Evolutionary conservation across 1,284 basidiomycete genomes (phyloP), one percentile per base, ranked within the genome.

Genomic region (Neolentinus lepideus): DNA sequence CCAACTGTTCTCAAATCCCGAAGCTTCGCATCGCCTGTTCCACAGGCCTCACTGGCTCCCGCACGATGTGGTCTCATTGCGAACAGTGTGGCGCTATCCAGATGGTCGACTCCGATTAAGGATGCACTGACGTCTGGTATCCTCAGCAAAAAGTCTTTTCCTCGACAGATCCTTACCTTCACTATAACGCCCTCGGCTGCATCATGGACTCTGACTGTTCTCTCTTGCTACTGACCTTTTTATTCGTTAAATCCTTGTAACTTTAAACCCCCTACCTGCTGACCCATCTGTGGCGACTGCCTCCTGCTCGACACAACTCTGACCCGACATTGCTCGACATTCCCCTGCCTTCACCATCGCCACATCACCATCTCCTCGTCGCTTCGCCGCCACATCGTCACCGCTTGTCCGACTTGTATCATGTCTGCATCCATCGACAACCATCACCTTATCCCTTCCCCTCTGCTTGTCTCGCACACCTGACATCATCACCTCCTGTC

Each of bases 41-140:
- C 14, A 58, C 71, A 16, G 69, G 70, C 54, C 63, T 63, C 43
- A 66, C 69, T 56, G 71, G 71, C 22, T 65, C 65, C 53, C 64
- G 71, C 62, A 84, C 88, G 26, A 91, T 92, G 85, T 92, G 88
- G 88, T 86, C 84, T 62, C 84, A 87, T 67, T 92, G 89, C 69
- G 86, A 90, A 76, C 79, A 90, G 74, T 92, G 89, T 67, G 89
- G 89, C 69, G 84, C 89, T 56, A 90, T 92, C 68, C 88, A 88
- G 63, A 90, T 90, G 84, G 85, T 92, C 70, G 84, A 89, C 68
- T 78, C 76, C 69, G 84, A 88, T 68, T 85, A 71, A 71, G 54
- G 4, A 57, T 46, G 9, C n/a, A n/a, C n/a, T n/a, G n/a, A n/a
- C n/a, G n/a, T n/a, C 43, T 24, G 43, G 16, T 46, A 46, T 46